Evolutionary conservation across 495 filamentous ascomycete species (phyloP), one percentile per base, ranked within the genome.

Genomic region (Daldinia grandis): DNA sequence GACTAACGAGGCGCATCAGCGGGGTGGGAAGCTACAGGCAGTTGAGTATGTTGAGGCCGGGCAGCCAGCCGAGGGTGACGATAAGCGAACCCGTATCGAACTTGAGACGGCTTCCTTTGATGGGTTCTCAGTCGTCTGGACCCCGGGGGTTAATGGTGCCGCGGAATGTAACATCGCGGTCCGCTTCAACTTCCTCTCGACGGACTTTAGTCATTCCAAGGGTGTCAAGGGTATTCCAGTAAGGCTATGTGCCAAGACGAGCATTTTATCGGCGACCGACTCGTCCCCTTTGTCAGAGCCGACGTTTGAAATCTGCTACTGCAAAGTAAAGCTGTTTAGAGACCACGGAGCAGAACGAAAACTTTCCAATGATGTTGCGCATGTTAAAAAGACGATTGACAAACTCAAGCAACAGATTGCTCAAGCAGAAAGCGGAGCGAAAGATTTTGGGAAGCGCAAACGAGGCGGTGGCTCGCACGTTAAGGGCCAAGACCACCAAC

Each of bases 121-220:
- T 74, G 93, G 94, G 8, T 98, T 99, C 76, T 92, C 88, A 5
- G 92, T 98, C 14, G 88, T 88, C 27, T 99, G 95, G 95, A 92
- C 88, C 1, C 89, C 92, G 0, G 86, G 88, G 21, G 73, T 86
- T 25, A 86, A 85, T 58, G 87, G 86, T 0, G 71, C 80, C 1
- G 81, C 90, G 7, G 91, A 97, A 58, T 95, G 92, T 79, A 89
- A 85, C 27, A 87, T 99, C 35, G 88, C 93, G 14, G 92, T 98
- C 15, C 92, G 94, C 50, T 99, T 98, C 85, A 98, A 99, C 78
- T 99, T 99, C 75, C 85, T 98, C 0, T 99, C 95, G 0, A 99
- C 95, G 12, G 95, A 99, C 75, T 99, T 98, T 76, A 98, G 94
- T 76, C 94, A 97, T 73, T 98, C 95, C 6, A 98, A 99, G 71